A percentile compares a stretch with the other conserved stretches of the same genome.
Evolutionary conservation across 2,329 filamentous ascomycete species (phyloP).

Genomic region (Penicillium thymicola): DNA sequence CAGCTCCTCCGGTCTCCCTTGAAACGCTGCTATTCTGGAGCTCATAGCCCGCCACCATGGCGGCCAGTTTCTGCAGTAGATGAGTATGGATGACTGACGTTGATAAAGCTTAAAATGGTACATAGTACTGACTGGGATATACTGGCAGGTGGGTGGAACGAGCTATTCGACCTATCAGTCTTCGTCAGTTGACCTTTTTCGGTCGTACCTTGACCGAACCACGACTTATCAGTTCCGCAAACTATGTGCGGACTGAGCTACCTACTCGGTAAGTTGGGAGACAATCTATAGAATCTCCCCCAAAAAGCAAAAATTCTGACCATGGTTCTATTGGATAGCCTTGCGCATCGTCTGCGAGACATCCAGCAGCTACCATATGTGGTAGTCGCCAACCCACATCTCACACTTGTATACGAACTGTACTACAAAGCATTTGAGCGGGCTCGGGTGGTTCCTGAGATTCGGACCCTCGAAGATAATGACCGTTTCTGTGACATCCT

Average conservation of each 20-base stretch:
- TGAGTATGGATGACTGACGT: conserved; percentile 46
- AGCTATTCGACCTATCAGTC: conserved; percentile 89
- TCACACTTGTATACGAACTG: conserved; percentile 91
- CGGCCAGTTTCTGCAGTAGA: conserved; percentile 58
- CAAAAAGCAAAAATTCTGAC: not conserved
- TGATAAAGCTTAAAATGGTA: not conserved
- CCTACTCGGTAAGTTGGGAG: conserved; percentile 64
- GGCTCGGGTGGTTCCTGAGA: conserved; percentile 78
- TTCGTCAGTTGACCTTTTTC: conserved; percentile 96
- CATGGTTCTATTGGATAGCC: conserved; percentile 46
- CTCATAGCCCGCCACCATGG: conserved; percentile 52
- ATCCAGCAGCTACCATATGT: conserved; percentile 96
- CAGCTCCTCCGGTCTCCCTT: conserved; percentile 22
- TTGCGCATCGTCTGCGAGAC: conserved; percentile 91
- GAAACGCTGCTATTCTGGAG: conserved; percentile 28
- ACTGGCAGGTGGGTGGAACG: conserved; percentile 78
- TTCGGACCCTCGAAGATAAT: conserved; percentile 85
- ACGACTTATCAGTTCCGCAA: conserved; percentile 87
- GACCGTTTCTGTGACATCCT: conserved; percentile 80
- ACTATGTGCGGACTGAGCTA: conserved; percentile 94
- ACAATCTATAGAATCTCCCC: too few species aligned
- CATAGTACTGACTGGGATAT: conserved; percentile 13
- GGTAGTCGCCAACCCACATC: conserved; percentile 90
- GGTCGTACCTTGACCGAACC: conserved; percentile 87
- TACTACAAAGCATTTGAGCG: conserved; percentile 97